phyloP scores from a whole-genome alignment of 192 early-diverging fungal genomes.

The Backusella tuberculispora region DNA sequence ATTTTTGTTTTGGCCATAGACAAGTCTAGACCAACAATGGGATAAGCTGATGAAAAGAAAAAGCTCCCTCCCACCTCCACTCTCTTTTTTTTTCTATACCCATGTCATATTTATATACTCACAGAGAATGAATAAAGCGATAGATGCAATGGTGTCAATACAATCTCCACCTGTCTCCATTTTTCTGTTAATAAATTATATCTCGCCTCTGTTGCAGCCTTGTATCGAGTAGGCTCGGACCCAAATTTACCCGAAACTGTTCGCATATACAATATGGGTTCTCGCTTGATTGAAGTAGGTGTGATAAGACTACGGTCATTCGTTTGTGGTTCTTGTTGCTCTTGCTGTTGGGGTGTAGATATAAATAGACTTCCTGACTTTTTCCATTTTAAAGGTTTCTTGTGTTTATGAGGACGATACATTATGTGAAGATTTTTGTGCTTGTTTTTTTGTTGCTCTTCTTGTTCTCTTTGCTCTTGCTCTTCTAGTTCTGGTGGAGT shows the following conservation, averaged over 20 bases:
- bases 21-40: conserved; percentile 12
- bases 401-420: not conserved
- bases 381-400: conserved; percentile 23
- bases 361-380: conserved; percentile 25
- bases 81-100: not conserved
- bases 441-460: not conserved
- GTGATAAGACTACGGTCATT: not conserved
- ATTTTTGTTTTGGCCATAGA: conserved; percentile 21
- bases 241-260: not conserved
- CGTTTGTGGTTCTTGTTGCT: too few relatives aligned
- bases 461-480: not conserved
- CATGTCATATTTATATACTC: not conserved
- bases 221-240: conserved; percentile 18
- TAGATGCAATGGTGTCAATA: conserved; percentile 5
- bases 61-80: not conserved
- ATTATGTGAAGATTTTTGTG: not conserved
- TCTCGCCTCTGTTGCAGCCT: not conserved
- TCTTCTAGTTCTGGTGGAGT: not conserved
- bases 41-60: not conserved
- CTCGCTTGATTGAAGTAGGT: not conserved
- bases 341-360: not conserved
- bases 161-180: conserved; percentile 24
- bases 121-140: conserved; percentile 16
- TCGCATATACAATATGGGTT: conserved; percentile 16
- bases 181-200: conserved; percentile 10